Conservation (phyloP, 495 filamentous ascomycete species). For the Podospora sp. region DNA sequence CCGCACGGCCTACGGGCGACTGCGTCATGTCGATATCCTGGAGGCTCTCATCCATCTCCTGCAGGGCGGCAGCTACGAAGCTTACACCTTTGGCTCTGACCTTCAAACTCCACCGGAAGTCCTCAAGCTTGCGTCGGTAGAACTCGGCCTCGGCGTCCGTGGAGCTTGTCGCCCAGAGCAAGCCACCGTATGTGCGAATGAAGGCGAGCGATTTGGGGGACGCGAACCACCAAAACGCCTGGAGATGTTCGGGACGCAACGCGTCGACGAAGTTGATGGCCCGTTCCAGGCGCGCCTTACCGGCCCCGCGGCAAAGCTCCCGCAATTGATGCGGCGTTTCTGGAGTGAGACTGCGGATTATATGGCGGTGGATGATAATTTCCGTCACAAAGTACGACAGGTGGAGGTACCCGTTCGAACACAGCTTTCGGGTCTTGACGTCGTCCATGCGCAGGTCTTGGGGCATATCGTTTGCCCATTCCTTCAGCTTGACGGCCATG, state of each 20-base stretch:
- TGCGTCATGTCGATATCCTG: conserved; percentile 33
- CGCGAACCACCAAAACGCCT: conserved; percentile 66
- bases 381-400: conserved; percentile 69
- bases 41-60: conserved; percentile 36
- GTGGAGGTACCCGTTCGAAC: conserved; percentile 61
- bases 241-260: conserved; percentile 60
- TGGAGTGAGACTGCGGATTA: conserved; percentile 56
- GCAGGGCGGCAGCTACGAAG: conserved; percentile 29
- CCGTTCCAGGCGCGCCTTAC: conserved; percentile 59
- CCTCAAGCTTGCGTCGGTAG: conserved; percentile 67
- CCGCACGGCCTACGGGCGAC: conserved; percentile 20
- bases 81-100: conserved; percentile 33
- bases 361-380: conserved; percentile 66
- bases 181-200: conserved; percentile 61
- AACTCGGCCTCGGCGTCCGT: conserved; percentile 77
- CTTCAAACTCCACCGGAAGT: conserved; percentile 74
- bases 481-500: conserved; percentile 61
- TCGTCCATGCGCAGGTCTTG: conserved; percentile 56
- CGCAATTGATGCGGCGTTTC: conserved; percentile 55
- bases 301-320: conserved; percentile 76
- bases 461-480: conserved; percentile 62
- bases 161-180: conserved; percentile 69
- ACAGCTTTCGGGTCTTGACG: conserved; percentile 38
- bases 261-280: conserved; percentile 61
- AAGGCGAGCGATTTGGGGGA: conserved; percentile 64